Conservation (phyloP, 2,329 filamentous ascomycete species). For the Aspergillus proliferans region DNA sequence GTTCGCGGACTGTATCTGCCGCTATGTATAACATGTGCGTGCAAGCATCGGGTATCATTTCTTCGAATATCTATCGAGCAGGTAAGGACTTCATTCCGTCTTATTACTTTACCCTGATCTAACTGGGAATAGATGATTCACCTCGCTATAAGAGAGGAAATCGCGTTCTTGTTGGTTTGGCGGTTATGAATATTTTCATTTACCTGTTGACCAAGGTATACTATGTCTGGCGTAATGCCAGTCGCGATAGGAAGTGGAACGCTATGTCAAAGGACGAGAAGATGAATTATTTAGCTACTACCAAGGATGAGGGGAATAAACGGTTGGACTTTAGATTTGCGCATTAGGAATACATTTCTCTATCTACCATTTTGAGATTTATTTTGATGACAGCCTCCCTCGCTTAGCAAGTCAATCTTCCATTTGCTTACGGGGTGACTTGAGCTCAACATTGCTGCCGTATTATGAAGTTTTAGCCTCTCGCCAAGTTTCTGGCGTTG, state of each 20-base stretch:
- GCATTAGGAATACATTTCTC: constrained; percentile 4
- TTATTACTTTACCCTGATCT: not conserved
- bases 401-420: too few species aligned
- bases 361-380: too few species aligned
- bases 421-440: too few species aligned
- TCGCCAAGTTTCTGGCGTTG: too few species aligned
- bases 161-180: constrained; percentile 46
- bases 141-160: constrained; percentile 52
- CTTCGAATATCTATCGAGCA: not conserved
- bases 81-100: not conserved
- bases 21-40: constrained; percentile 50
- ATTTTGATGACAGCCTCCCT: too few species aligned
- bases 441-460: too few species aligned
- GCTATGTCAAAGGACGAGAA: constrained; percentile 27
- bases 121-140: constrained; percentile 36
- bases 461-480: too few species aligned
- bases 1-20: constrained; percentile 56
- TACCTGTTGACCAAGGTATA: constrained; percentile 37
- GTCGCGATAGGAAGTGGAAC: constrained; percentile 35
- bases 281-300: constrained; percentile 40
- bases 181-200: constrained; percentile 39
- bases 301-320: constrained; percentile 41
- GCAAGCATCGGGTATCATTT: not conserved
- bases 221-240: constrained; percentile 23
- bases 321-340: constrained; percentile 14